Conservation (phyloP, 768 basidiomycete genomes). For the Mycena galopus region DNA sequence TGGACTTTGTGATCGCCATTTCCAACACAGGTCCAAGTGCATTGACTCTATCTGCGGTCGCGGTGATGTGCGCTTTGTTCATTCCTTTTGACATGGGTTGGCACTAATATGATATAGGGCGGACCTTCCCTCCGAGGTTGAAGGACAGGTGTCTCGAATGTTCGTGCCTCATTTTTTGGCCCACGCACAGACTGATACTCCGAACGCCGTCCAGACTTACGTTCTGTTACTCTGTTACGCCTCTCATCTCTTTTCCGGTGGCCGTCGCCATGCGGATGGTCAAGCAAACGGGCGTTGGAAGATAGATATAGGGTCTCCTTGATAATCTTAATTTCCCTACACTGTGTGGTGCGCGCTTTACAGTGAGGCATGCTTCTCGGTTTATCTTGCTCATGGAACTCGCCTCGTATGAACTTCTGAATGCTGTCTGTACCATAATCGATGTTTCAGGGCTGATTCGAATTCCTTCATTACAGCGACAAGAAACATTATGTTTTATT, state of each 20-base stretch:
- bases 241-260: conserved; percentile 30
- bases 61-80: conserved; percentile 20
- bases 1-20: conserved; percentile 29
- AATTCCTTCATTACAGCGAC: too few species aligned
- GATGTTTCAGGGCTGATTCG: too few species aligned
- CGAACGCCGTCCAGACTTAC: conserved; percentile 11
- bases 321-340: too few species aligned
- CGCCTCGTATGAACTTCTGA: too few species aligned
- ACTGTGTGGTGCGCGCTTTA: too few species aligned
- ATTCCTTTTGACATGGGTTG: neutral
- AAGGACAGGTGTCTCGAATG: conserved; percentile 33
- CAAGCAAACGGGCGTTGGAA: conserved; percentile 15
- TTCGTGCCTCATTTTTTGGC: neutral
- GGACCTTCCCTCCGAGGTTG: conserved; percentile 24
- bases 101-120: conserved; percentile 14
- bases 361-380: too few species aligned
- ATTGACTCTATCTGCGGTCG: conserved; percentile 30
- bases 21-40: conserved; percentile 34
- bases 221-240: conserved; percentile 27
- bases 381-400: too few species aligned
- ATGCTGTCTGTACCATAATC: too few species aligned
- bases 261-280: conserved; percentile 24
- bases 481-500: too few species aligned
- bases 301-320: neutral
- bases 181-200: neutral